A percentile compares a stretch with the other conserved stretches of the same genome.
Conservation (phyloP, 192 early-diverging fungal genomes). For the Irineochytrium annulatum region DNA sequence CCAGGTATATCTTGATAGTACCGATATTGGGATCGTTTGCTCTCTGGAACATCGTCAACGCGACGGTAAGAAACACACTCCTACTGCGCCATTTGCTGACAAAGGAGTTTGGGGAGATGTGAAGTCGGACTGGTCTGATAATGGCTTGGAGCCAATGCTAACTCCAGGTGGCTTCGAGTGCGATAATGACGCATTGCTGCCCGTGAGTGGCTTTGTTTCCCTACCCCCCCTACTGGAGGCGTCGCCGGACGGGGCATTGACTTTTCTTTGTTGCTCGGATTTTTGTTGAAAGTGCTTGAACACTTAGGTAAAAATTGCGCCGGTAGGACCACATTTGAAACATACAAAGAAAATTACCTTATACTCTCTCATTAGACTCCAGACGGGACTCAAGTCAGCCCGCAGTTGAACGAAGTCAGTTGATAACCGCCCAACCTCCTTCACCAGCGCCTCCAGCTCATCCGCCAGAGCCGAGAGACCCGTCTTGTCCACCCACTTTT, state of each 20-base stretch:
- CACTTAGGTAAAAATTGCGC: neutral
- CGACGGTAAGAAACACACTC: too few species aligned
- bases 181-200: too few species aligned
- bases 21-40: slow-evolving; percentile 35
- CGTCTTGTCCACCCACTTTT: too few species aligned
- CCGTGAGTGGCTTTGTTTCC: too few species aligned
- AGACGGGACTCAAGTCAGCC: slow-evolving; percentile 33
- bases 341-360: slow-evolving; percentile 11
- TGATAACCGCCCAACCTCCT: slow-evolving; percentile 17
- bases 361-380: slow-evolving; percentile 34
- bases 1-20: slow-evolving; percentile 82
- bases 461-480: neutral
- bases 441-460: slow-evolving; percentile 10
- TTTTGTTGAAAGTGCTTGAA: slow-evolving; percentile 4
- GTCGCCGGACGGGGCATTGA: too few species aligned
- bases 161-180: too few species aligned
- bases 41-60: too few species aligned
- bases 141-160: too few species aligned
- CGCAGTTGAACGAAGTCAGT: slow-evolving; percentile 14
- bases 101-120: neutral
- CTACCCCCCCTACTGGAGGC: too few species aligned
- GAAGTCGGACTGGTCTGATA: neutral
- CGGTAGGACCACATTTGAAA: neutral
- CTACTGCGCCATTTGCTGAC: neutral
- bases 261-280: slow-evolving; percentile 5